These are phyloP conservation scores for Diaporthe citri DNA, from an alignment of 2,329 filamentous ascomycete species.

Conservation along the genomic window DNA sequence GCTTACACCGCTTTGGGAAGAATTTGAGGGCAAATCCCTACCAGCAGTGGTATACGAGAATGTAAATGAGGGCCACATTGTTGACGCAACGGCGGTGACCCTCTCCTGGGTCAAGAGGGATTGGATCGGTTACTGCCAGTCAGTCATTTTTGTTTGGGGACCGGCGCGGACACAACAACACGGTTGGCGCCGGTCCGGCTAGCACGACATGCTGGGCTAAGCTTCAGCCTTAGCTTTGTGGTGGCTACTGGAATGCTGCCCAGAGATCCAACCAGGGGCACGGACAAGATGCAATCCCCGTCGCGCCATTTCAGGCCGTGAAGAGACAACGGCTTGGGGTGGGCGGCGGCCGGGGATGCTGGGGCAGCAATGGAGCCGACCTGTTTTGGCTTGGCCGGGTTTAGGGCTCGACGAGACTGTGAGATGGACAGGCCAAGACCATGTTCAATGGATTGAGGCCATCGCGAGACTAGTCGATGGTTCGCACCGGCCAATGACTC, in stretches of 20 bases:
- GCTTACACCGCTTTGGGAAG: not conserved
- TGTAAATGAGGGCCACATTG: slow-evolving; percentile 5
- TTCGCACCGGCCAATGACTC: slow-evolving; percentile 2
- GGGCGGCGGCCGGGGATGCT: not conserved
- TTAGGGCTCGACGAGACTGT: not conserved
- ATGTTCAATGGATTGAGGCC: slow-evolving; percentile 7
- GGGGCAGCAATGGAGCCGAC: not conserved
- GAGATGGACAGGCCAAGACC: slow-evolving; percentile 1
- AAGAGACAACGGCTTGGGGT: not conserved
- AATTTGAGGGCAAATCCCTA: not conserved
- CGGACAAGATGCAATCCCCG: not conserved
- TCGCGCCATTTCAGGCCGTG: not conserved
- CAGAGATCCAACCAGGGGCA: not conserved
- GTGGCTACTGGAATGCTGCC: slow-evolving; percentile 2
- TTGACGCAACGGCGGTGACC: not conserved
- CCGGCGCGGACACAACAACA: slow-evolving; percentile 2
- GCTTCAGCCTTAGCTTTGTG: slow-evolving; percentile 28
- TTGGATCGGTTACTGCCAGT: slow-evolving; percentile 23
- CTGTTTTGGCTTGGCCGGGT: slow-evolving; percentile 8
- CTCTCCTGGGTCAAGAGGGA: not conserved
- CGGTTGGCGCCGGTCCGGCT: not conserved
- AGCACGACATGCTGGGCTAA: slow-evolving; percentile 8
- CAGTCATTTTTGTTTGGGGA: not conserved
- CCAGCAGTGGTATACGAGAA: slow-evolving; percentile 15
- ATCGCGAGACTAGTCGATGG: not conserved